Percentiles rank a stretch among this genome's conserved stretches.
Evolutionary conservation across 805 yeast species (phyloP).

Genomic region (Wickerhamomyces rabaulensis): DNA sequence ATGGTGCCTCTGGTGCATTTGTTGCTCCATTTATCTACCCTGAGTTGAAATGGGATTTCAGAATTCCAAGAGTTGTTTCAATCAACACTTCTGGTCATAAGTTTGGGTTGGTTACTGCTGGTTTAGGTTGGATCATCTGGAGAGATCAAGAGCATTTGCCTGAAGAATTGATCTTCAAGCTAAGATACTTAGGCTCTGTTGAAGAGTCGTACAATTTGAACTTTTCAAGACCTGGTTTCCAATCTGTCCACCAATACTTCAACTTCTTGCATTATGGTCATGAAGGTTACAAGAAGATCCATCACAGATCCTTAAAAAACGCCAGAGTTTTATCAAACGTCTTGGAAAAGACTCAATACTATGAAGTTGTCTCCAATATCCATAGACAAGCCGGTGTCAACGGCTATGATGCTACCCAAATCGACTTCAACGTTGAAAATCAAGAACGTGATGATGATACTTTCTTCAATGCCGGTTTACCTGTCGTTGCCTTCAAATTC

Average conservation of each 20-base stretch:
- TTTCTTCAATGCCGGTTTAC: conserved; percentile 68
- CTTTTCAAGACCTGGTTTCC: conserved; percentile 91
- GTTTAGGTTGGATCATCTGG: conserved; percentile 92
- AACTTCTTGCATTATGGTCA: conserved; percentile 68
- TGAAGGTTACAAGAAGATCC: conserved; percentile 64
- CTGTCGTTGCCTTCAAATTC: conserved; percentile 84
- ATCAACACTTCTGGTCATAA: conserved; percentile 92
- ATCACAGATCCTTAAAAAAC: conserved; percentile 58
- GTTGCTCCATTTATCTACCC: conserved; percentile 83
- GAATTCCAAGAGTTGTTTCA: conserved; percentile 68
- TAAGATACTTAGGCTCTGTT: conserved; percentile 81
- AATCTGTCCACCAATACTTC: conserved; percentile 83
- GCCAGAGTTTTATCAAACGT: conserved; percentile 62
- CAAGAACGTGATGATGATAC: conserved; percentile 32
- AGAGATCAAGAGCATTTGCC: conserved; percentile 61
- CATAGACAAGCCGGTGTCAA: conserved; percentile 51
- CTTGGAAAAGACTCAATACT: conserved; percentile 60
- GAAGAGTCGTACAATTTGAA: conserved; percentile 85
- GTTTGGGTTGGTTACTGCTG: conserved; percentile 86
- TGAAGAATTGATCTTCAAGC: conserved; percentile 64
- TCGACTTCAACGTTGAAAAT: conserved; percentile 24
- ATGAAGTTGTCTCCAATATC: conserved; percentile 70
- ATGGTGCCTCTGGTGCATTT: conserved; percentile 90
- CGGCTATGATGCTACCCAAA: conserved; percentile 14
- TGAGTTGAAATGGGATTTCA: conserved; percentile 78